Conservation (phyloP, 2,329 filamentous ascomycete species). For the Aspergillus piperis region DNA sequence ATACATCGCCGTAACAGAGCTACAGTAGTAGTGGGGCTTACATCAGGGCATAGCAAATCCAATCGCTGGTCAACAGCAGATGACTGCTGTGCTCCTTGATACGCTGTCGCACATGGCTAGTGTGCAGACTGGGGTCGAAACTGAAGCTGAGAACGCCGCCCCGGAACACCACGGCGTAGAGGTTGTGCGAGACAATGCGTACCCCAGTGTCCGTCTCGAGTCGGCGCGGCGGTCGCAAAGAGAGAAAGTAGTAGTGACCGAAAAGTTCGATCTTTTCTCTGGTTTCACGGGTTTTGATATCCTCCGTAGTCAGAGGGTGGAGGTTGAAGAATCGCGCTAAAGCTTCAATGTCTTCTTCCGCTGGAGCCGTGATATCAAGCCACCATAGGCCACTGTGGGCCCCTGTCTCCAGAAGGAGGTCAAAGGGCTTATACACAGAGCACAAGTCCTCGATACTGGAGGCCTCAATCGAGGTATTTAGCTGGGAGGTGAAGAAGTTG, state of each 20-base stretch:
- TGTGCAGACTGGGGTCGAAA: constrained; percentile 78
- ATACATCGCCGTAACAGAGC: neutral
- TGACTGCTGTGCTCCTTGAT: constrained; percentile 90
- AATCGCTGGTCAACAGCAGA: constrained; percentile 86
- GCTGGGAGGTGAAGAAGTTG: constrained; percentile 60
- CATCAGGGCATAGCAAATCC: constrained; percentile 97
- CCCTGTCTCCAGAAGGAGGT: constrained; percentile 53
- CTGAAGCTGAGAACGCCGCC: constrained; percentile 92
- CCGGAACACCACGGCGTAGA: constrained; percentile 91
- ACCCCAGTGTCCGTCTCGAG: constrained; percentile 71
- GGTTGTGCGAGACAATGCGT: constrained; percentile 86
- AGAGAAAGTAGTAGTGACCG: constrained; percentile 92
- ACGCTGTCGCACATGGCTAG: constrained; percentile 81
- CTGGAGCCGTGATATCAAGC: constrained; percentile 87
- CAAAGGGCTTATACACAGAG: constrained; percentile 79
- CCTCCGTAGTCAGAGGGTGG: constrained; percentile 89
- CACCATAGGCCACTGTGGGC: constrained; percentile 83
- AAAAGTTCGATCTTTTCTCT: constrained; percentile 99
- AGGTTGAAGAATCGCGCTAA: constrained; percentile 93
- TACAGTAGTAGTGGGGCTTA: constrained; percentile 49
- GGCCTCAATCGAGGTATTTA: constrained; percentile 91
- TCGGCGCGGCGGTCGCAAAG: constrained; percentile 84
- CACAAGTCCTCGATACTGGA: constrained; percentile 79
- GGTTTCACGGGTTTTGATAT: constrained; percentile 87
- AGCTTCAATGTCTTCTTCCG: constrained; percentile 79